These are phyloP conservation scores for Onygenales sp. DNA, from an alignment of 2,329 filamentous ascomycete genomes.

Conservation along the genomic window DNA sequence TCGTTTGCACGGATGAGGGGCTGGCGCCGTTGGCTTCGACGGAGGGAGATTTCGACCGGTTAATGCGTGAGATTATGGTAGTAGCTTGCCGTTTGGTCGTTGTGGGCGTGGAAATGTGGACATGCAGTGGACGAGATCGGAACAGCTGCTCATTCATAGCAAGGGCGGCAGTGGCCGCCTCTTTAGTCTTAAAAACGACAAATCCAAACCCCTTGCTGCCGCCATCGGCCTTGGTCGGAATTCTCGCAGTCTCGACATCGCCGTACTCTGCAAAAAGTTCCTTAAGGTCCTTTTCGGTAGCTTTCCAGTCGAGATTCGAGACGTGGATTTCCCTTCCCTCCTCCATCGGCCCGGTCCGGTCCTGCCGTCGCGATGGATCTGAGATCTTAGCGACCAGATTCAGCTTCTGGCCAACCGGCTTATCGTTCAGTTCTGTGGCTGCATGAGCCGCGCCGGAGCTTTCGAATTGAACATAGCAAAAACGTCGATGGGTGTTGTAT, in stretches of 20 bases:
- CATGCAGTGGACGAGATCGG: slow-evolving; percentile 56
- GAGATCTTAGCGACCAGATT: slow-evolving; percentile 73
- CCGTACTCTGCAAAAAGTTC: slow-evolving; percentile 68
- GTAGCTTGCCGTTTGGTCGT: slow-evolving; percentile 35
- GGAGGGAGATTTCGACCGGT: slow-evolving; percentile 21
- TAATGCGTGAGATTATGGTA: slow-evolving; percentile 34
- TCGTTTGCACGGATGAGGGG: slow-evolving; percentile 17
- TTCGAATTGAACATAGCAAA: slow-evolving; percentile 91
- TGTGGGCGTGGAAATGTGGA: slow-evolving; percentile 45
- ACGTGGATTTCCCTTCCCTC: slow-evolving; percentile 83
- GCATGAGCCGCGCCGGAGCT: slow-evolving; percentile 57
- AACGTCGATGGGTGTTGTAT: slow-evolving; percentile 76
- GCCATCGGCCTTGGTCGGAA: slow-evolving; percentile 59
- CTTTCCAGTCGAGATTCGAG: slow-evolving; percentile 54
- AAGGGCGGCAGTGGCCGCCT: slow-evolving; percentile 56
- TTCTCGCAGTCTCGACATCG: slow-evolving; percentile 59
- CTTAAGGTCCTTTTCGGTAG: slow-evolving; percentile 59
- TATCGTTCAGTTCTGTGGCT: slow-evolving; percentile 65
- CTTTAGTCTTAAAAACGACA: slow-evolving; percentile 62
- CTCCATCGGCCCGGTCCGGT: slow-evolving; percentile 67
- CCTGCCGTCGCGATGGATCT: slow-evolving; percentile 67
- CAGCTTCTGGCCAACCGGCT: slow-evolving; percentile 56
- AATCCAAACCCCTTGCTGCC: slow-evolving; percentile 71
- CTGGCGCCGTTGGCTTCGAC: slow-evolving; percentile 21
- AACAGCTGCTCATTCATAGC: slow-evolving; percentile 64